Percentiles rank a stretch among this genome's conserved stretches.
phyloP scores from a whole-genome alignment of 352 stramenopile species.

The Peronospora farinosa region DNA sequence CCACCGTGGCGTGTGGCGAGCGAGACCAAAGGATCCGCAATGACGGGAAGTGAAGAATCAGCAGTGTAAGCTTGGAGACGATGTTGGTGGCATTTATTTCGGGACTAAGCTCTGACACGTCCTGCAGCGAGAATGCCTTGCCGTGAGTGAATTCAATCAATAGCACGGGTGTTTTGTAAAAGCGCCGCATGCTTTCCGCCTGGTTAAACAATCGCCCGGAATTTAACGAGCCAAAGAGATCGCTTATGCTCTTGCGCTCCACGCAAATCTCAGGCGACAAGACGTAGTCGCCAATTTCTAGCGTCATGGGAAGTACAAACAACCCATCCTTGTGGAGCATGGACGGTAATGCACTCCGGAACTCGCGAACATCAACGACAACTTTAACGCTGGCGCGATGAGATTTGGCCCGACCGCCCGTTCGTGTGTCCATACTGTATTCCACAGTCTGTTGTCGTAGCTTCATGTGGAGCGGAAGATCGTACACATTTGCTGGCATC shows the following conservation, averaged over 20 bases:
- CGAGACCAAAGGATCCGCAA: slow-evolving; percentile 94
- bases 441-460: slow-evolving; percentile 42
- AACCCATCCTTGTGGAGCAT: slow-evolving; percentile 95
- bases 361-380: slow-evolving; percentile 96
- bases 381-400: slow-evolving; percentile 50
- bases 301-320: slow-evolving; percentile 90
- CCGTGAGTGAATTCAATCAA: slow-evolving; percentile 94
- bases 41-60: slow-evolving; percentile 92
- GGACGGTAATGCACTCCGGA: slow-evolving; percentile 91
- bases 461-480: slow-evolving; percentile 76
- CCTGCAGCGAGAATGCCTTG: slow-evolving; percentile 83
- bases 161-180: slow-evolving; percentile 88
- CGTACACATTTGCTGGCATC: slow-evolving; percentile 82
- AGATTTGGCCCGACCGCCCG: slow-evolving; percentile 42
- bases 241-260: slow-evolving; percentile 92
- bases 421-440: slow-evolving; percentile 84
- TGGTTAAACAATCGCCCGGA: slow-evolving; percentile 95
- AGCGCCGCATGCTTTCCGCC: slow-evolving; percentile 74
- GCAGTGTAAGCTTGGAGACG: slow-evolving; percentile 91
- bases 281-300: slow-evolving; percentile 97
- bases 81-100: slow-evolving; percentile 92
- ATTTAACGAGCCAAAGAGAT: slow-evolving; percentile 95
- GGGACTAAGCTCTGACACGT: slow-evolving; percentile 83
- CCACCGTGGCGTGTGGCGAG: slow-evolving; percentile 86
- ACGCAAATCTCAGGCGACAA: slow-evolving; percentile 96